These are phyloP conservation scores for Fusarium nurragi DNA, from an alignment of 2,329 filamentous ascomycete genomes.

Conservation along the genomic window DNA sequence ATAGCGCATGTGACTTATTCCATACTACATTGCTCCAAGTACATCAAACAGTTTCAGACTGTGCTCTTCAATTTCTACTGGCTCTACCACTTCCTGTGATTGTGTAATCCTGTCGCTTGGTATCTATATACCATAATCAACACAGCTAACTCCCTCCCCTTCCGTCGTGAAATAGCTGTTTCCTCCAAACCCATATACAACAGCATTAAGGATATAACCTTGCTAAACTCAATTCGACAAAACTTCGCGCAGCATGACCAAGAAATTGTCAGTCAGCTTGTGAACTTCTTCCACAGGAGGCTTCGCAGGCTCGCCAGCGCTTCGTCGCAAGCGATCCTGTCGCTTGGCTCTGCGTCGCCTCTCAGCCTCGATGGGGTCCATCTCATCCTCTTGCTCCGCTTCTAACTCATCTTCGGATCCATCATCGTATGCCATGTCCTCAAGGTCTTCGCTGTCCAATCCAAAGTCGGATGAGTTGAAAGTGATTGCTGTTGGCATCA, in stretches of 20 bases:
- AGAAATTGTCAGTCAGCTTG: constrained; percentile 81
- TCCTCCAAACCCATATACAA: constrained; percentile 2
- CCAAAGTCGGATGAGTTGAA: constrained; percentile 91
- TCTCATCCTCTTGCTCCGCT: constrained; percentile 78
- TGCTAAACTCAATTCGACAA: constrained; percentile 70
- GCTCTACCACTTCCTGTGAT: background rate
- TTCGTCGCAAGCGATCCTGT: constrained; percentile 81
- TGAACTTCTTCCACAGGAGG: constrained; percentile 80
- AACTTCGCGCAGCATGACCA: constrained; percentile 82
- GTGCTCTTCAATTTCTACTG: constrained; percentile 2
- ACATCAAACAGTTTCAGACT: background rate
- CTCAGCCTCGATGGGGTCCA: constrained; percentile 90
- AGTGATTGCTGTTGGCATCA: constrained; percentile 62
- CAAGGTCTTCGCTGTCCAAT: constrained; percentile 83
- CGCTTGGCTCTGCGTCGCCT: constrained; percentile 78
- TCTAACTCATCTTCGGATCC: constrained; percentile 72
- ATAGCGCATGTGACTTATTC: background rate
- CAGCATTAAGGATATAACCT: constrained; percentile 30
- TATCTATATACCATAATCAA: constrained; percentile 10
- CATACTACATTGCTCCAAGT: background rate
- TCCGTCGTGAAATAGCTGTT: background rate
- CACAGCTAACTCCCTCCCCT: constrained; percentile 18
- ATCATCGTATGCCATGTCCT: constrained; percentile 85
- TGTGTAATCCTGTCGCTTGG: background rate
- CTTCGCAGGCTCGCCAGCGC: constrained; percentile 85